These are phyloP conservation scores for Leccinum griseonigrum DNA, from an alignment of 1,284 basidiomycete species.

Conservation along the genomic window DNA sequence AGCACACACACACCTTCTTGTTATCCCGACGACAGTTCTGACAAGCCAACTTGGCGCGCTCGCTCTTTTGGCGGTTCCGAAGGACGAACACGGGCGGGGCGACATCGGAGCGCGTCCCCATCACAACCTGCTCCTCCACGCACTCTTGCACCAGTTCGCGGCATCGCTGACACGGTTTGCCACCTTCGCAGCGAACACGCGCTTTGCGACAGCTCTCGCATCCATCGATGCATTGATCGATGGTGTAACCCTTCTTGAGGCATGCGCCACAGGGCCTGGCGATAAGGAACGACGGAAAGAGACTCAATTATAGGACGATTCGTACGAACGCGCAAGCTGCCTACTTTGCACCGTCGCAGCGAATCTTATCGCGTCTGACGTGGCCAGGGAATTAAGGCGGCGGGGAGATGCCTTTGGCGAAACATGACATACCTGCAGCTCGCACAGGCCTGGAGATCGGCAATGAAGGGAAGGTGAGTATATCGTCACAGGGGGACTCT, in stretches of 20 bases:
- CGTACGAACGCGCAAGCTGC: constrained; percentile 11
- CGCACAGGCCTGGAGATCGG: constrained; percentile 46
- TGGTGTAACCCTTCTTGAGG: constrained; percentile 46
- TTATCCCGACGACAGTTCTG: constrained; percentile 56
- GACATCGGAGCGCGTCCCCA: constrained; percentile 21
- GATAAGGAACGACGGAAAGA: background rate
- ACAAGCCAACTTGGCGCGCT: constrained; percentile 56
- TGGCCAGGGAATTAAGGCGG: background rate
- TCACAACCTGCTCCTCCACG: constrained; percentile 26
- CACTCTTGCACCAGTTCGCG: constrained; percentile 43
- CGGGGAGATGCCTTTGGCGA: background rate
- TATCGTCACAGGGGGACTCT: constrained; percentile 3
- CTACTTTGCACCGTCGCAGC: constrained; percentile 54
- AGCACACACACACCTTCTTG: constrained; percentile 46
- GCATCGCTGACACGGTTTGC: constrained; percentile 50
- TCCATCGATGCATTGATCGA: constrained; percentile 52
- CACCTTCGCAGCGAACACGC: constrained; percentile 53
- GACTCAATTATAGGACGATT: background rate
- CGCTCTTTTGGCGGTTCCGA: constrained; percentile 34
- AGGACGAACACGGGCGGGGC: constrained; percentile 24
- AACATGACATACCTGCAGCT: constrained; percentile 46
- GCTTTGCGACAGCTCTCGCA: constrained; percentile 52
- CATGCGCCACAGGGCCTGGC: constrained; percentile 53
- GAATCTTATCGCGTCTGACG: constrained; percentile 54
- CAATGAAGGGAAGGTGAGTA: constrained; percentile 13